These are phyloP conservation scores for Dissophora ornata DNA, from an alignment of 192 early-diverging fungal species.

Conservation along the genomic window DNA sequence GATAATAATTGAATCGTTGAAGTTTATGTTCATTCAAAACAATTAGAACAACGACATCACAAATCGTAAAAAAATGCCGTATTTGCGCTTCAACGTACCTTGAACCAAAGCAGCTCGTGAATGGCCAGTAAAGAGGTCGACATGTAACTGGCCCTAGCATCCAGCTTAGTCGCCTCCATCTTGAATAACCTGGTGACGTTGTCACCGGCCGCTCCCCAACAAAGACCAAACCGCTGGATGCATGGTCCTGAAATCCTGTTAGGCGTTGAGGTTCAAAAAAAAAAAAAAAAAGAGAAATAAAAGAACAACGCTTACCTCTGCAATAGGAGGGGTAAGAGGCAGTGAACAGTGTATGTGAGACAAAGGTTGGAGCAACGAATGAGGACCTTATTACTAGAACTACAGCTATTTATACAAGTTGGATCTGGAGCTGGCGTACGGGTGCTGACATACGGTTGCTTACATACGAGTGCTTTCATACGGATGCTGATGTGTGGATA, in stretches of 20 bases:
- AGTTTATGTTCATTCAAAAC: conserved; percentile 9
- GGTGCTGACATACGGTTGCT: too few relatives aligned
- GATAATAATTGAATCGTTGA: conserved; percentile 21
- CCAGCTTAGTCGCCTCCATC: conserved; percentile 7
- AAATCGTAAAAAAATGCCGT: conserved; percentile 17
- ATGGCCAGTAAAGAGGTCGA: neutral
- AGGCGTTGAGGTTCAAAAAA: neutral
- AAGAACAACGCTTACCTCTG: conserved; percentile 2
- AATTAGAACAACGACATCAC: conserved; percentile 3
- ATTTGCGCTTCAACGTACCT: conserved; percentile 7
- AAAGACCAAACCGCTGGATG: conserved; percentile 24
- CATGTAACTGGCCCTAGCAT: neutral
- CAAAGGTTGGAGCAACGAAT: too few relatives aligned
- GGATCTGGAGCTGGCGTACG: too few relatives aligned
- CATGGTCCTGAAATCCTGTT: conserved; percentile 24
- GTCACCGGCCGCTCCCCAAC: conserved; percentile 23
- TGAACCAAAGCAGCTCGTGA: conserved; percentile 1
- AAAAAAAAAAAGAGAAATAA: neutral
- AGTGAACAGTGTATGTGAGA: too few relatives aligned
- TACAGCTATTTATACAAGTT: too few relatives aligned
- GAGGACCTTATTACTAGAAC: too few relatives aligned
- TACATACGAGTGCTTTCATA: too few relatives aligned
- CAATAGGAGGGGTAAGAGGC: too few relatives aligned
- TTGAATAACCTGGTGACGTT: conserved; percentile 33
- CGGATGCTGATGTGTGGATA: too few relatives aligned